A percentile compares a stretch with the other conserved stretches of the same genome.
Evolutionary conservation across 768 basidiomycete genomes (phyloP).

Genomic region (Lactarius akahatsu): DNA sequence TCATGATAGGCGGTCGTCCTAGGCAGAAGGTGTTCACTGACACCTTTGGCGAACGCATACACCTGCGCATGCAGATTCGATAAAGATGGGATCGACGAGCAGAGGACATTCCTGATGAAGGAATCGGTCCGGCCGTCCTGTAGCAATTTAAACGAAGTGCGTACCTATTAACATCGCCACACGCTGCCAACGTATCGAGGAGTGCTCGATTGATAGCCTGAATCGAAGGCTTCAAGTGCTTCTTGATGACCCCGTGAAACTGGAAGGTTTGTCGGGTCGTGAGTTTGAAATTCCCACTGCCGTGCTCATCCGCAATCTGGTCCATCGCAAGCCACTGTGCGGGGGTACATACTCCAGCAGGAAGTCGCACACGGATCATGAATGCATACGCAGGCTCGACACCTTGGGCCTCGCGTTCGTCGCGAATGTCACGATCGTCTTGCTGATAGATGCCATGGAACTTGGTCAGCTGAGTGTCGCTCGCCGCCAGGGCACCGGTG

Average conservation of each 20-base stretch:
- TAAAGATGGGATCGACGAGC: conserved; percentile 85
- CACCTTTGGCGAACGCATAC: conserved; percentile 76
- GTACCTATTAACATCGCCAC: conserved; percentile 95
- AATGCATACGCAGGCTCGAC: conserved; percentile 95
- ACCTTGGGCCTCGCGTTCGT: conserved; percentile 89
- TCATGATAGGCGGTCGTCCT: conserved; percentile 94
- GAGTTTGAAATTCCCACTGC: conserved; percentile 91
- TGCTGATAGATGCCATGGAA: conserved; percentile 97
- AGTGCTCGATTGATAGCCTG: conserved; percentile 91
- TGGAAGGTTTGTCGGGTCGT: conserved; percentile 99
- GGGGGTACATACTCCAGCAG: conserved; percentile 91
- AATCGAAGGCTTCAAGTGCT: conserved; percentile 92
- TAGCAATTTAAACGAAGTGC: conserved; percentile 27
- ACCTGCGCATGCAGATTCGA: conserved; percentile 86
- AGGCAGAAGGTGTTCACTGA: conserved; percentile 86
- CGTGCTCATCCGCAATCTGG: conserved; percentile 94
- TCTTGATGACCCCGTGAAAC: conserved; percentile 98
- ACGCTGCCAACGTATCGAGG: conserved; percentile 95
- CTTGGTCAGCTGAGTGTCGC: conserved; percentile 94
- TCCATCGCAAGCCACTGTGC: conserved; percentile 96
- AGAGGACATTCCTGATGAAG: conserved; percentile 74
- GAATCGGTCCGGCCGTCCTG: conserved; percentile 6
- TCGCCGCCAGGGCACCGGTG: conserved; percentile 88
- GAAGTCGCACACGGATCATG: conserved; percentile 98
- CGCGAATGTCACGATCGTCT: conserved; percentile 97